Evolutionary conservation across 164 flowering plant species (phyloP).

Genomic region (Echeveria elegans): DNA sequence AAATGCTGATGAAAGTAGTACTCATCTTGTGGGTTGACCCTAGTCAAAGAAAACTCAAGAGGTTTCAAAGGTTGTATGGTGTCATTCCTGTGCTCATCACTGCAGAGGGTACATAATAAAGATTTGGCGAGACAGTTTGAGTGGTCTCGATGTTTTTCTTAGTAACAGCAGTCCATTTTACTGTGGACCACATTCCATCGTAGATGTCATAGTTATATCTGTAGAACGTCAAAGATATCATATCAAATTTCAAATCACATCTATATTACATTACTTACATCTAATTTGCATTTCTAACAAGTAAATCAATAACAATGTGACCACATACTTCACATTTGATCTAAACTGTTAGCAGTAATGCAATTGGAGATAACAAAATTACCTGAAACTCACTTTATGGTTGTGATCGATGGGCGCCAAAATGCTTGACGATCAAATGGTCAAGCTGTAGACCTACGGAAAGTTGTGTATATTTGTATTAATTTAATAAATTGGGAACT

Average conservation of each 20-base stretch:
- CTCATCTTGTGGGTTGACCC: neutral
- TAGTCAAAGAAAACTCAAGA: slow-evolving; percentile 9
- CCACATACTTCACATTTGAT: neutral
- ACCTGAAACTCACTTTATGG: neutral
- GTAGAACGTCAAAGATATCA: neutral
- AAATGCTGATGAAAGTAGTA: slow-evolving; percentile 25
- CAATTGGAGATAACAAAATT: neutral
- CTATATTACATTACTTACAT: neutral
- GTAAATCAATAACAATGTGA: neutral
- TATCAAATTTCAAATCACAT: neutral
- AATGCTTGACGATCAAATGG: too few species aligned
- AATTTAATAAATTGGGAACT: too few species aligned
- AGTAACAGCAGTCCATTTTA: neutral
- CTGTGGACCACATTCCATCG: slow-evolving; percentile 23
- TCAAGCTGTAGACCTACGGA: too few species aligned
- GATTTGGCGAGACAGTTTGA: neutral
- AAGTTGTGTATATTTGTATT: too few species aligned
- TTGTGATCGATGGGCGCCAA: too few species aligned
- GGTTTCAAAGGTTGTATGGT: slow-evolving; percentile 9
- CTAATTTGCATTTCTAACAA: neutral
- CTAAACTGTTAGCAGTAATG: neutral
- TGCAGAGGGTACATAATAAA: slow-evolving; percentile 10
- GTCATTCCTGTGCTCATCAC: slow-evolving; percentile 26
- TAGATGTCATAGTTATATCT: slow-evolving; percentile 18
- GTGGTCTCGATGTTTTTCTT: neutral